Evolutionary conservation across 2,329 filamentous ascomycete species (phyloP).

Genomic region (Aspergillus sojae): DNA sequence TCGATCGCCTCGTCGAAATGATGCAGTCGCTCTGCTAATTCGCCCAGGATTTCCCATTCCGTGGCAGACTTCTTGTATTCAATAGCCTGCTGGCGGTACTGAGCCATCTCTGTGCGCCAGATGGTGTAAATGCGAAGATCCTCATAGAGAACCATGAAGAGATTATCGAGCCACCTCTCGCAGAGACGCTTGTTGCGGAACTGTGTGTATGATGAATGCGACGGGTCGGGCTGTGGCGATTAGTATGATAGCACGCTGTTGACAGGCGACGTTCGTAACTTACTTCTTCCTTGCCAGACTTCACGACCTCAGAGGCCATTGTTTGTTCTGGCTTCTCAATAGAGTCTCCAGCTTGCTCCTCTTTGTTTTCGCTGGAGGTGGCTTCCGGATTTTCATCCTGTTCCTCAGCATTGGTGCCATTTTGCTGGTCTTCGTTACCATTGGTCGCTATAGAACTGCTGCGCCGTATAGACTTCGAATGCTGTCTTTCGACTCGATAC

Average conservation of each 20-base stretch:
- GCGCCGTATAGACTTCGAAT: slow-evolving; percentile 26
- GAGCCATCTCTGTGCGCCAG: slow-evolving; percentile 97
- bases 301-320: slow-evolving; percentile 74
- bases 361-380: slow-evolving; percentile 37
- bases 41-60: slow-evolving; percentile 97
- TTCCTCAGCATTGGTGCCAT: slow-evolving; percentile 32
- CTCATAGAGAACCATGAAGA: slow-evolving; percentile 99
- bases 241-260: neutral
- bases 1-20: slow-evolving; percentile 90
- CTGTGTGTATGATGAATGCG: slow-evolving; percentile 77
- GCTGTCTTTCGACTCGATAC: slow-evolving; percentile 74
- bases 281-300: slow-evolving; percentile 73
- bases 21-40: slow-evolving; percentile 88
- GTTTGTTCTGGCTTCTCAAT: slow-evolving; percentile 81
- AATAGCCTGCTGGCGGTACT: slow-evolving; percentile 89
- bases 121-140: slow-evolving; percentile 98
- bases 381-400: slow-evolving; percentile 28
- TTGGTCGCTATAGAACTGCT: slow-evolving; percentile 43
- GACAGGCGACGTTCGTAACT: slow-evolving; percentile 29
- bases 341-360: slow-evolving; percentile 36
- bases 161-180: slow-evolving; percentile 95
- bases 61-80: slow-evolving; percentile 96
- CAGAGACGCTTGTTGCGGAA: slow-evolving; percentile 97
- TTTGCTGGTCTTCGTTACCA: slow-evolving; percentile 34
- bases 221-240: slow-evolving; percentile 57